Percentiles rank a stretch among this genome's conserved stretches.
Conservation (phyloP, 1,139 yeast genomes). For the Geotrichum candidum region DNA sequence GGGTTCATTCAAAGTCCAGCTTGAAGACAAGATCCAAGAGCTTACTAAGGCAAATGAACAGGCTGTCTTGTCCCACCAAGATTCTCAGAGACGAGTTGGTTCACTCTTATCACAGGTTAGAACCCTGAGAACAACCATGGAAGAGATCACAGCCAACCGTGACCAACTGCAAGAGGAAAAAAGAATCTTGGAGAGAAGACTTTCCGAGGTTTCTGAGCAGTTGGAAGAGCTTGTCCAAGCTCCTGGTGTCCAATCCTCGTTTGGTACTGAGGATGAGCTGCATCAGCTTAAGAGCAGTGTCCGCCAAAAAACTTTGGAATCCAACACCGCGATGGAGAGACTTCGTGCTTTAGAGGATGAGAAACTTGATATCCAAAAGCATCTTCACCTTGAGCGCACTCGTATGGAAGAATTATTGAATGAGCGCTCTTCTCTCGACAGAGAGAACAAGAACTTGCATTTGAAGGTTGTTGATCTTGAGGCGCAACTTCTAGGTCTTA, state of each 20-base stretch:
- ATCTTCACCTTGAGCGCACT: conserved; percentile 27
- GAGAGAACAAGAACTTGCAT: conserved; percentile 31
- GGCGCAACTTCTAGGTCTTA: conserved; percentile 28
- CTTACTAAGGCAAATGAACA: conserved; percentile 46
- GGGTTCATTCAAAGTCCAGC: conserved; percentile 42
- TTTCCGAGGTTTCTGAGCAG: conserved; percentile 29
- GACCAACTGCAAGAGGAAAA: conserved; percentile 37
- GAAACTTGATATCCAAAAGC: conserved; percentile 20
- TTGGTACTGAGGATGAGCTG: conserved; percentile 18
- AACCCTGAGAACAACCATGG: conserved; percentile 33
- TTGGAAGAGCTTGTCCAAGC: conserved; percentile 28
- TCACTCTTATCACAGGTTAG: conserved; percentile 34
- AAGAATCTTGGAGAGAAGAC: conserved; percentile 34
- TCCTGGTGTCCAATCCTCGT: conserved; percentile 15
- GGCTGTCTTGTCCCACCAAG: conserved; percentile 36
- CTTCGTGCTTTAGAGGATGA: conserved; percentile 14
- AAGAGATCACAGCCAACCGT: conserved; percentile 35
- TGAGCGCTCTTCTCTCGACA: conserved; percentile 26
- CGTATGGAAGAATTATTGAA: conserved; percentile 27
- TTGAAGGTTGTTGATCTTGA: conserved; percentile 33
- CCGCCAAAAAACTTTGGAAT: conserved; percentile 25
- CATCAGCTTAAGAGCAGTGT: conserved; percentile 23
- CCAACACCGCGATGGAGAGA: conserved; percentile 14
- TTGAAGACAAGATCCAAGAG: conserved; percentile 49
- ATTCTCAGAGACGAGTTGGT: conserved; percentile 36